Base-by-base conservation (phyloP, 148 eudicot species). In the Cornus controversa region DNA sequence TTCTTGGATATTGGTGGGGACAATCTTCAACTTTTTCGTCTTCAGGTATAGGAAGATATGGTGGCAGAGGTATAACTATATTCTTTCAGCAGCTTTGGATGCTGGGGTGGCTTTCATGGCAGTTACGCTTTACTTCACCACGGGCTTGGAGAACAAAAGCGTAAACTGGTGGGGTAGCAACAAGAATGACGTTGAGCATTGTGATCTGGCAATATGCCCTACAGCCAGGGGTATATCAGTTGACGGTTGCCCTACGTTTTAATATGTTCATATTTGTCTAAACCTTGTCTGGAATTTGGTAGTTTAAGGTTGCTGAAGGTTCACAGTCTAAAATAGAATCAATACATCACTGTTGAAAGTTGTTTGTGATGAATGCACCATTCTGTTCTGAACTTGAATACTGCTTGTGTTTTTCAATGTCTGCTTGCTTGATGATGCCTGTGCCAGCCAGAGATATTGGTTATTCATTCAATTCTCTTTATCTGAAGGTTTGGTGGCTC, bases 71-170 rank as follows among this genome's bases (percentile, higher is more conserved):
- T 85, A 87, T 37, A 87, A 87, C 54, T 87, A 87, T 68, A 66
- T 87, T 50, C 83, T 87, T 3, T 87, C 90, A 22, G 90, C 90
- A 4, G 90, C 86, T 28, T 60, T 87, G 15, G 90, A 87, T 77
- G 87, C 90, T 1, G 90, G 90, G 54, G 76, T 87, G 45, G 90
- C 90, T 76, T 87, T 87, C 79, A 87, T 87, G 90, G 84, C 81
- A 0, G 84, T 87, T 26, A 25, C 81, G 67, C 75, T 84, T 8
- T 87, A 84, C 72, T 84, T 87, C 36, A 7, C 70, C 0, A 58
- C 82, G 47, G 71, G 82, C 2, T 78, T 87, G 68, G 82, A 82
- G 73, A 67, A 67, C 10, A 82, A 22, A 16, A 78, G 57, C 10
- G 28, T 87, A 25, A 8, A 36, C 0, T 87, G 90, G 90, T 87